Percentiles rank a stretch among this genome's conserved stretches.
Conservation (phyloP, 495 filamentous ascomycete species). For the Podospora pseudoanserina region DNA sequence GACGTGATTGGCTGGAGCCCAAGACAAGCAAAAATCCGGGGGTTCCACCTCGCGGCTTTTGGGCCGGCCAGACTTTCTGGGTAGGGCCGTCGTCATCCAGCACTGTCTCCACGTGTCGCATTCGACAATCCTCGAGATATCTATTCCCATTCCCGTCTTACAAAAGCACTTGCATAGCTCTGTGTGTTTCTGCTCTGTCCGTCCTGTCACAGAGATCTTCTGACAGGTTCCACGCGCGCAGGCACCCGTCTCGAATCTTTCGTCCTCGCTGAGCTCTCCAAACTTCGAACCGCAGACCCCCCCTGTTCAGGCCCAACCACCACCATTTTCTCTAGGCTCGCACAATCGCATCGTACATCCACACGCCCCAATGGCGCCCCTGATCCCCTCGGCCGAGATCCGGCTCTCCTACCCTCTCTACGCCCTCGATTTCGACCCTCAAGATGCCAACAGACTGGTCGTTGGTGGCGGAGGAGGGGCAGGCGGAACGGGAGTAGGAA, state of each 20-base stretch:
- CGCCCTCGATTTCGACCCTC: slow-evolving; percentile 81
- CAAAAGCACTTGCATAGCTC: not conserved
- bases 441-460: slow-evolving; percentile 67
- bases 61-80: not conserved
- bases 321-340: not conserved
- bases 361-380: slow-evolving; percentile 26
- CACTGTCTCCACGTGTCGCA: slow-evolving; percentile 13
- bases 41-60: not conserved
- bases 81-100: not conserved
- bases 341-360: not conserved
- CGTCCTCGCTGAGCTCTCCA: not conserved
- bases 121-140: not conserved
- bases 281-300: not conserved
- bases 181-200: not conserved
- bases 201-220: not conserved
- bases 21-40: not conserved
- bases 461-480: slow-evolving; percentile 92
- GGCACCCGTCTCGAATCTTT: not conserved
- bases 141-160: not conserved
- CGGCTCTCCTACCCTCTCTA: slow-evolving; percentile 80
- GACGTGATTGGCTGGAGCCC: not conserved
- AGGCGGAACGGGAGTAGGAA: slow-evolving; percentile 78
- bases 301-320: not conserved
- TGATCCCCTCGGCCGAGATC: slow-evolving; percentile 27
- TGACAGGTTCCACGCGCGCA: not conserved